Percentiles rank a stretch among this genome's conserved stretches.
Conservation (phyloP, 306 rosid species). For the Betula pendula region DNA sequence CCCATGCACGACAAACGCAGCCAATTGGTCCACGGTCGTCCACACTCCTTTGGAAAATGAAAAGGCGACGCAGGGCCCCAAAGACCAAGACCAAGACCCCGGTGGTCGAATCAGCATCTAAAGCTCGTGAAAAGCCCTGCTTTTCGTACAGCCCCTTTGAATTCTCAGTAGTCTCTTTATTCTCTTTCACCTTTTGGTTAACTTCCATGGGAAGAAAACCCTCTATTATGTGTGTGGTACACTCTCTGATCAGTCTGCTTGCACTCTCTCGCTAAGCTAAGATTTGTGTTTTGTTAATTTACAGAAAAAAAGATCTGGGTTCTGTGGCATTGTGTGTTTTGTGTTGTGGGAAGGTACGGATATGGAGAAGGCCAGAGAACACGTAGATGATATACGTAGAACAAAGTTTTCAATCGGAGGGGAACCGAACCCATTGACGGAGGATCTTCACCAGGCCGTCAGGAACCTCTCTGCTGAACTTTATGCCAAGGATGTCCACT, state of each 20-base stretch:
- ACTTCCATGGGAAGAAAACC: slow-evolving; percentile 12
- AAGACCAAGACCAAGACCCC: neutral
- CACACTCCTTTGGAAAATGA: neutral
- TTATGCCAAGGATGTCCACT: slow-evolving; percentile 71
- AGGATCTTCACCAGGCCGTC: slow-evolving; percentile 60
- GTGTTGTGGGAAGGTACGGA: neutral
- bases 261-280: neutral
- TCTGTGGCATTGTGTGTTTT: neutral
- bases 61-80: neutral
- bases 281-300: too few relatives aligned
- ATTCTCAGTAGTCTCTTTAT: too few relatives aligned
- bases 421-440: slow-evolving; percentile 33
- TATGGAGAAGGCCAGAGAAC: slow-evolving; percentile 44
- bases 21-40: too few relatives aligned
- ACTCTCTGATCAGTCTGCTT: neutral
- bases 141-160: neutral
- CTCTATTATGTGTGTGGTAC: neutral
- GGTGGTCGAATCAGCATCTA: slow-evolving; percentile 9
- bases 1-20: too few relatives aligned
- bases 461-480: slow-evolving; percentile 63
- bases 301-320: neutral
- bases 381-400: slow-evolving; percentile 55
- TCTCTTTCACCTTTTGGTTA: neutral
- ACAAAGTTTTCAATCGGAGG: slow-evolving; percentile 65
- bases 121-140: neutral